Conservation (phyloP, 2,329 filamentous ascomycete species). For the Diaporthe sp. region DNA sequence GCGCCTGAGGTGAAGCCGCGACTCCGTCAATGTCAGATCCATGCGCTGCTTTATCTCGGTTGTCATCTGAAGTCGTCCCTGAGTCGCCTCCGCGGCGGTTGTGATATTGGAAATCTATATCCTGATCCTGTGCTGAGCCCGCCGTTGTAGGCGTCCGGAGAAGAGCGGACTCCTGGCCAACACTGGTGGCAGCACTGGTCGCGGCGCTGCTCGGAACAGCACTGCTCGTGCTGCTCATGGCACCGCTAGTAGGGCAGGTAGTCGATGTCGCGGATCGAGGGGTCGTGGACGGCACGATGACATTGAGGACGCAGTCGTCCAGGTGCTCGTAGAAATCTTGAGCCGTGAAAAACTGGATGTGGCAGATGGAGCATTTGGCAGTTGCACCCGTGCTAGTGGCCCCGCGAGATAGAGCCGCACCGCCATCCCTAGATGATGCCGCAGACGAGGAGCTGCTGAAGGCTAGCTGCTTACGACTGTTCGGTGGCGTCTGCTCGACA, state of each 20-base stretch:
- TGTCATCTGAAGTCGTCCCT: conserved; percentile 3
- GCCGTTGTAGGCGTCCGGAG: conserved; percentile 46
- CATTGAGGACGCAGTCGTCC: conserved; percentile 74
- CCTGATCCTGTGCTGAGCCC: conserved; percentile 43
- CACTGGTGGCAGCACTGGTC: conserved; percentile 20
- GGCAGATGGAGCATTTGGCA: conserved; percentile 92
- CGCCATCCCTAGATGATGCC: not conserved
- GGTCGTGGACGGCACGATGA: conserved; percentile 63
- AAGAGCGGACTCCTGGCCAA: conserved; percentile 43
- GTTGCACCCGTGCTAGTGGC: conserved; percentile 58
- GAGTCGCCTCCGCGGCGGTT: not conserved
- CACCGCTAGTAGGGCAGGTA: conserved; percentile 31
- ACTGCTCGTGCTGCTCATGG: conserved; percentile 29
- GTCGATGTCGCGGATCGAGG: conserved; percentile 47
- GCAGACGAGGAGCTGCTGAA: conserved; percentile 29
- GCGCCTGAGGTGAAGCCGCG: not conserved
- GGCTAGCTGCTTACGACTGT: conserved; percentile 76
- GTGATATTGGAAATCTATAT: not conserved
- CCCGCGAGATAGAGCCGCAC: conserved; percentile 6
- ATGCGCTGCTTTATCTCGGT: not conserved
- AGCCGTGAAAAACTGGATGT: conserved; percentile 81
- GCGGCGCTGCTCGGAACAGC: conserved; percentile 17
- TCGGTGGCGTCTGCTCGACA: conserved; percentile 93
- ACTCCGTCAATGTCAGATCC: not conserved
- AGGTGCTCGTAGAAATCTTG: conserved; percentile 99